A percentile compares a stretch with the other conserved stretches of the same genome.
phyloP scores from a whole-genome alignment of 2,329 filamentous ascomycete species.

The Aspergillus versicolor region DNA sequence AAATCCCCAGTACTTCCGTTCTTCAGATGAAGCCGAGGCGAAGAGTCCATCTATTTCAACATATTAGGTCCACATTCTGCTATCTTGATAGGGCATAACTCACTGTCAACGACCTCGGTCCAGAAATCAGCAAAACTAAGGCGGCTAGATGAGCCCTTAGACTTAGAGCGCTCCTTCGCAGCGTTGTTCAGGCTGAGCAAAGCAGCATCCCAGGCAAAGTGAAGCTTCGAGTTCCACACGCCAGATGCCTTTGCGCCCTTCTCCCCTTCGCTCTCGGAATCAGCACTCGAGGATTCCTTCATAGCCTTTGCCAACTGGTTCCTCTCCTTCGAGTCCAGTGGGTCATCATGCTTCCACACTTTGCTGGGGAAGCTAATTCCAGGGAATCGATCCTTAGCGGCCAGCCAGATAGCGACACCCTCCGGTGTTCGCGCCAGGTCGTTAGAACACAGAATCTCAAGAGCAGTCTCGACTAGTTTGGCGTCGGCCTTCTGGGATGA shows the following conservation, averaged over 20 bases:
- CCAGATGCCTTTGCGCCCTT: constrained; percentile 52
- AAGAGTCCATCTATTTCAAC: constrained; percentile 70
- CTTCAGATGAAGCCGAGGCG: constrained; percentile 74
- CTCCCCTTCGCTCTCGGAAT: constrained; percentile 29
- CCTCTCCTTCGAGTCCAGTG: constrained; percentile 68
- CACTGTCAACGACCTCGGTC: constrained; percentile 81
- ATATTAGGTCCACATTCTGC: constrained; percentile 12
- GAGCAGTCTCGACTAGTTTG: constrained; percentile 59
- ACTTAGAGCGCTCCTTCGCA: constrained; percentile 29
- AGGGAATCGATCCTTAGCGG: constrained; percentile 64
- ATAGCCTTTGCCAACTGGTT: constrained; percentile 71
- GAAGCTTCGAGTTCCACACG: constrained; percentile 75
- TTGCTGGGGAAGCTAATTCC: constrained; percentile 64
- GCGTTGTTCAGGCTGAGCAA: constrained; percentile 49
- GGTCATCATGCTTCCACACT: constrained; percentile 72
- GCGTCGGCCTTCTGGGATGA: constrained; percentile 34
- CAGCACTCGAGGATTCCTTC: constrained; percentile 59
- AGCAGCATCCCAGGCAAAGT: constrained; percentile 85
- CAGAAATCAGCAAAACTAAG: constrained; percentile 72
- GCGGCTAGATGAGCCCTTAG: constrained; percentile 36
- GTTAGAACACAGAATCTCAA: constrained; percentile 62
- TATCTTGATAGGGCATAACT: constrained; percentile 35
- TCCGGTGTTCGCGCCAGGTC: constrained; percentile 79
- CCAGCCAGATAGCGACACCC: constrained; percentile 85
- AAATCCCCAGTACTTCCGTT: constrained; percentile 90